Evolutionary conservation across 2,329 filamentous ascomycete species (phyloP).

Genomic region (Shiraia bambusicola): DNA sequence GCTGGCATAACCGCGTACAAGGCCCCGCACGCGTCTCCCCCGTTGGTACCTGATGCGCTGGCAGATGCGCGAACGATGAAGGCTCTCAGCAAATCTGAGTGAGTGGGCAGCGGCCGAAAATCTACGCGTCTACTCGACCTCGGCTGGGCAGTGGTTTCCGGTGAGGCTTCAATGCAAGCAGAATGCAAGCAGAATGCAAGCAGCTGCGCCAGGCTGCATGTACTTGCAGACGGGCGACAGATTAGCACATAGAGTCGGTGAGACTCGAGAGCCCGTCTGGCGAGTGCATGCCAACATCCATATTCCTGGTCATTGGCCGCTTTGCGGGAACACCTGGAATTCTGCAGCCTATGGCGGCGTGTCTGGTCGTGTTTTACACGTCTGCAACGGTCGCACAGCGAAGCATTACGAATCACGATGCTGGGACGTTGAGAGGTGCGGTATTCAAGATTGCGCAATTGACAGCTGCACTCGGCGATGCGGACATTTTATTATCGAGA

Average conservation of each 20-base stretch:
- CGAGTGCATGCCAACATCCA: slow-evolving; percentile 9
- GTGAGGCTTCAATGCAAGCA: slow-evolving; percentile 32
- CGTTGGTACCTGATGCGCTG: neutral
- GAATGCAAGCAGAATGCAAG: no score
- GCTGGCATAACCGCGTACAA: neutral
- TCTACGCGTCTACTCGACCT: slow-evolving; percentile 1
- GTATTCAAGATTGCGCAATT: neutral
- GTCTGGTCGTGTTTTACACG: neutral
- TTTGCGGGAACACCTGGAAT: slow-evolving; percentile 1
- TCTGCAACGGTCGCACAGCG: slow-evolving; percentile 2
- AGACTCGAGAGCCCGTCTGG: slow-evolving; percentile 22
- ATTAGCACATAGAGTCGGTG: slow-evolving; percentile 24
- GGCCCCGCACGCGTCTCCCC: neutral
- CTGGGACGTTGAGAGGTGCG: neutral
- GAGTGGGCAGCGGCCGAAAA: slow-evolving; percentile 1
- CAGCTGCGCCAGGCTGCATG: slow-evolving; percentile 13
- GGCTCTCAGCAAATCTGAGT: neutral
- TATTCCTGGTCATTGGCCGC: slow-evolving; percentile 1
- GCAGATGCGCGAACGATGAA: slow-evolving; percentile 3
- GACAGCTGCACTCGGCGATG: slow-evolving; percentile 2
- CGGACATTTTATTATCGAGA: neutral
- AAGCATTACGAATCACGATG: slow-evolving; percentile 2
- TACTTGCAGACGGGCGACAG: slow-evolving; percentile 20
- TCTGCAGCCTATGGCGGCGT: neutral
- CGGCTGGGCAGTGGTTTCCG: slow-evolving; percentile 15